Evolutionary conservation across 2,329 filamentous ascomycete genomes (phyloP), one percentile per base, ranked within the genome.

Genomic region (Alternaria rosae): DNA sequence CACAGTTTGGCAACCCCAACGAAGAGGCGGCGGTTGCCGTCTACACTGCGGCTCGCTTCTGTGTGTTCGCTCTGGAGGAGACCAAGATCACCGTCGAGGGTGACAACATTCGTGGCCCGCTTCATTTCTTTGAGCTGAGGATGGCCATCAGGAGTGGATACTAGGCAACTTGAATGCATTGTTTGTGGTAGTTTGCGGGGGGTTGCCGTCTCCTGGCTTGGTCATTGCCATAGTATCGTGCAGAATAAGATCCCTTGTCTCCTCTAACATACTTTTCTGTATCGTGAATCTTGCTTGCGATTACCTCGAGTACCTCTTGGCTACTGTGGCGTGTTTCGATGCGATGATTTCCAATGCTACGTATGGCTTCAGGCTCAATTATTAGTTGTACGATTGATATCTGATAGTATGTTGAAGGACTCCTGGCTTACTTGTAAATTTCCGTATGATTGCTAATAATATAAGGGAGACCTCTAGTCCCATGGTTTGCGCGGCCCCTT

Each of bases 11-110:
- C 13, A 13, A n/a, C 25, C 10, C 21, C 17, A 20, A 62, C 1
- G 8, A 41, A 12, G 26, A 57, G n/a, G 32, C 28, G 11, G 52
- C 44, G 10, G 20, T 69, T 4, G 42, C 13, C 10, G 43, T 62
- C 11, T 47, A 67, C 10, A 25, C 58, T 17, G 48, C 54, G 3
- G 59, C 58, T 9, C 38, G 30, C 12, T 63, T 70, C 10, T 15
- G 15, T 23, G 45, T 70, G 11, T 44, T 23, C 13, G 69, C 66
- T 32, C 44, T 25, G 28, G 25, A 38, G 8, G 48, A 61, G 42
- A 54, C 65, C 35, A 63, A 48, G n/a, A 21, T 65, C 30, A n/a
- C 9, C 23, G 15, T 55, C 25, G 35, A 38, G 35, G 35, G 15
- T 38, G n/a, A n/a, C 35, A n/a, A n/a, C n/a, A n/a, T n/a, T n/a